A percentile compares a stretch with the other conserved stretches of the same genome.
These are phyloP conservation scores for Fusarium verticillioides DNA, from an alignment of 2,329 filamentous ascomycete genomes.

Conservation along the genomic window DNA sequence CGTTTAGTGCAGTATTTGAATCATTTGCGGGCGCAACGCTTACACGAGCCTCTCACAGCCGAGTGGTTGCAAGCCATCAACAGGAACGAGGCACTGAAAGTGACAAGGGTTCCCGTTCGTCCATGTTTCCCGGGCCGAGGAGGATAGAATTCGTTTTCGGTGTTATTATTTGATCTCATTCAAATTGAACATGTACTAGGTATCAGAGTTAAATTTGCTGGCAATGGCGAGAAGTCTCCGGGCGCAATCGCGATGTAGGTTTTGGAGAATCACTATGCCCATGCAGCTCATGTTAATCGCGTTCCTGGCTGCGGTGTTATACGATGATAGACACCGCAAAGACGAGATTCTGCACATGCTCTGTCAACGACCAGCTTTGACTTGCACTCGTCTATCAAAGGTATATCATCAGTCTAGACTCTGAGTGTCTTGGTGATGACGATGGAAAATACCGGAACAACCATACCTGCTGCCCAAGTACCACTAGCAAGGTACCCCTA, in stretches of 20 bases:
- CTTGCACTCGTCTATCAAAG: neutral
- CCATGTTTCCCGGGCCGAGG: constrained; percentile 28
- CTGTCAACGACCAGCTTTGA: neutral
- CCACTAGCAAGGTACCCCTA: constrained; percentile 9
- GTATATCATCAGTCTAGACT: neutral
- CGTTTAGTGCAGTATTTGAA: constrained; percentile 40
- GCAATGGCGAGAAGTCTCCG: neutral
- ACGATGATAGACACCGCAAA: neutral
- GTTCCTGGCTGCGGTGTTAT: neutral
- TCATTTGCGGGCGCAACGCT: constrained; percentile 44
- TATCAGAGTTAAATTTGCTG: neutral
- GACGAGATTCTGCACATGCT: neutral
- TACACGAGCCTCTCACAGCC: constrained; percentile 39
- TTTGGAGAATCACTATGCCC: too few relatives aligned
- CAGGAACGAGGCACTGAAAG: constrained; percentile 23
- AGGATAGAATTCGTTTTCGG: constrained; percentile 14
- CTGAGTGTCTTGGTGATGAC: constrained; percentile 9
- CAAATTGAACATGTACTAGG: neutral
- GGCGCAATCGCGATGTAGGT: neutral
- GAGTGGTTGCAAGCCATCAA: constrained; percentile 31
- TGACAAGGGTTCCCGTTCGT: constrained; percentile 25
- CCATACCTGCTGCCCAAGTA: constrained; percentile 23
- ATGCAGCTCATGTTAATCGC: neutral
- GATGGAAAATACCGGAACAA: constrained; percentile 41
- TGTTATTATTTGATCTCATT: constrained; percentile 14